phyloP scores from a whole-genome alignment of 1,284 basidiomycete genomes.

The Grifola frondosa region DNA sequence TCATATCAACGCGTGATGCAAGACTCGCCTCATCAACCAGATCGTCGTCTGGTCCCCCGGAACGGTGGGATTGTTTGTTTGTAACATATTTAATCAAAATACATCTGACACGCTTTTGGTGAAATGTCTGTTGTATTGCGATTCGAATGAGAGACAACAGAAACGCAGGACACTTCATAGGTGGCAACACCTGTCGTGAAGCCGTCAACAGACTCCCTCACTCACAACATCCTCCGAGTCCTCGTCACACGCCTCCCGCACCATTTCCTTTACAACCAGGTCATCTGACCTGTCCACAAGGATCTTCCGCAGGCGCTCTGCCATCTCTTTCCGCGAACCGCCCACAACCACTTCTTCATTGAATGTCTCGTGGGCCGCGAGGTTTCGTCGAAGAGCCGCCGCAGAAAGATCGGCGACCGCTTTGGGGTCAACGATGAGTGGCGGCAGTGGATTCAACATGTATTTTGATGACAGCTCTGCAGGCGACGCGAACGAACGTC shows the following conservation, averaged over 20 bases:
- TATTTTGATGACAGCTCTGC: slow-evolving; percentile 48
- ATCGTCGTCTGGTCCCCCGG: no score
- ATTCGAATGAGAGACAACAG: no score
- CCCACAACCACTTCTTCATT: slow-evolving; percentile 28
- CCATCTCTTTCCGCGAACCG: slow-evolving; percentile 32
- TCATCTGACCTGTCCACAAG: slow-evolving; percentile 48
- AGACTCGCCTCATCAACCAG: no score
- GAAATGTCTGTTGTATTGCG: no score
- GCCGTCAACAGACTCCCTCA: no score
- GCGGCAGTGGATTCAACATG: slow-evolving; percentile 44
- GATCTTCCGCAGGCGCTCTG: slow-evolving; percentile 30
- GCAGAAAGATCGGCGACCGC: slow-evolving; percentile 42
- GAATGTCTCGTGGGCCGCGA: slow-evolving; percentile 46
- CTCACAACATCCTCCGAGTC: no score
- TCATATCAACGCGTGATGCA: no score
- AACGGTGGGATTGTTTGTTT: no score
- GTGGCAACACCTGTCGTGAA: no score
- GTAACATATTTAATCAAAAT: no score
- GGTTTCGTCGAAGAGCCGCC: slow-evolving; percentile 52
- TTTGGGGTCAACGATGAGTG: slow-evolving; percentile 47
- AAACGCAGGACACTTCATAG: no score
- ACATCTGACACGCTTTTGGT: no score
- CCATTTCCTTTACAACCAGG: slow-evolving; percentile 48
- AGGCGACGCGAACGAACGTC: neutral
- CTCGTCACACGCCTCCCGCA: slow-evolving; percentile 30